Base-by-base conservation (phyloP, 495 filamentous ascomycete genomes). In the Clohesyomyces aquaticus region DNA sequence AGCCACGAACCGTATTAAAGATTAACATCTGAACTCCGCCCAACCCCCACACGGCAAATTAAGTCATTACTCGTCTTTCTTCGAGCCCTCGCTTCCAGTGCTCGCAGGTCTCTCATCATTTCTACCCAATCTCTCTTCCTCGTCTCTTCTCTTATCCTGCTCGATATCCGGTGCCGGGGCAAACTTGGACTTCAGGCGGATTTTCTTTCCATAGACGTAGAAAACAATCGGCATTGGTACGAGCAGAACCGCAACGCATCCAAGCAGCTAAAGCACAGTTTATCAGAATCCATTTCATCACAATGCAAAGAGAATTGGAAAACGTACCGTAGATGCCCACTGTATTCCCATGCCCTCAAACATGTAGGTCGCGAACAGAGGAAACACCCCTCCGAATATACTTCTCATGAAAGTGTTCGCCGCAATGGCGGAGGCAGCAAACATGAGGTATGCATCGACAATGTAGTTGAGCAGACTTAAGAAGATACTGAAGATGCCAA, bases 331-430 rank as follows among this genome's bases (percentile, higher is more conserved):
- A 27, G 49, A 47, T 8, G 61, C 65, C 69, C 65, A 71, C 19
- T 69, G 14, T 21, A 66, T 71, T 1, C 69, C 65, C 55, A 68
- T 55, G 0, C 60, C 54, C n/a, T 69, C 16, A 26, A 62, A 71
- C 73, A 76, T 76, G 46, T 73, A 73, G 4, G 61, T 57, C 1
- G 73, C 73, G 56, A 72, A 76, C 0, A 76, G 66, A 3, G 73
- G 74, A 22, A 71, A 73, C 2, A 67, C 59, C 16, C 66, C 73
- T 46, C 66, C 74, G 32, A 63, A 70, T 21, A 72, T 42, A n/a
- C 63, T 69, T n/a, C 74, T 57, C 29, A 63, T 45, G n/a, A 76
- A 68, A 0, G 73, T 76, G 58, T 77, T 77, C 4, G 72, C 75
- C 11, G 75, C 73, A 16, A 77, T 23, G 1, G 73, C 73, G 1